Percentiles rank a stretch among this genome's conserved stretches.
Evolutionary conservation across 805 yeast species (phyloP).

Genomic region (Yarrowia sp.): DNA sequence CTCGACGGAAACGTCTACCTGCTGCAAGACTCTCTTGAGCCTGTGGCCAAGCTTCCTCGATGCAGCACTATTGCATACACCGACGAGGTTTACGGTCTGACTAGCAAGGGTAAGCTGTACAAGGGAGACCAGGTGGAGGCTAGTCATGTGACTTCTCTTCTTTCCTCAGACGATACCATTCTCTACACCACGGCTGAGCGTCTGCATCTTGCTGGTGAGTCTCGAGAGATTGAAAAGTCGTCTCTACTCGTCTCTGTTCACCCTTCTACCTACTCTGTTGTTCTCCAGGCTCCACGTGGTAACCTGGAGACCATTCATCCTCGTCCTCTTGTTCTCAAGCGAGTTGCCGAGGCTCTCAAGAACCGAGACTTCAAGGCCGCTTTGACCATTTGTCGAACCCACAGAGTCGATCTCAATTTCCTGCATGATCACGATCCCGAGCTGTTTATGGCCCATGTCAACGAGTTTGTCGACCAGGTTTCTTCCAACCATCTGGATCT

Average conservation of each 20-base stretch:
- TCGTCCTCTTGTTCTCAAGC: constrained; percentile 82
- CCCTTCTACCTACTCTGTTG: constrained; percentile 78
- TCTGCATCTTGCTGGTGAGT: constrained; percentile 79
- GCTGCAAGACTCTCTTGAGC: background rate
- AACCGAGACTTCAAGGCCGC: constrained; percentile 63
- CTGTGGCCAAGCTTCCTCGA: constrained; percentile 59
- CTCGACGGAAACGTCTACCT: constrained; percentile 6
- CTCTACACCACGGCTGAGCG: constrained; percentile 87
- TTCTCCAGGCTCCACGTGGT: constrained; percentile 93
- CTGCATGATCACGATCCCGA: constrained; percentile 82
- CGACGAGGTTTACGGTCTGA: constrained; percentile 60
- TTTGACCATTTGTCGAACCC: constrained; percentile 77
- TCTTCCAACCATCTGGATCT: constrained; percentile 75
- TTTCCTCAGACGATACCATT: constrained; percentile 65
- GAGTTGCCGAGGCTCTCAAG: constrained; percentile 68
- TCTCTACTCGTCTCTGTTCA: constrained; percentile 76
- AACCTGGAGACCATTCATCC: constrained; percentile 93
- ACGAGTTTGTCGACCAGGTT: constrained; percentile 65
- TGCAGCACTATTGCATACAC: constrained; percentile 47
- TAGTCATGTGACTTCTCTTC: constrained; percentile 76
- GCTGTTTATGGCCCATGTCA: constrained; percentile 60
- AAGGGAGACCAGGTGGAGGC: constrained; percentile 58
- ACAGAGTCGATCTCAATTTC: constrained; percentile 86
- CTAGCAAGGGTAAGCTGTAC: constrained; percentile 70
- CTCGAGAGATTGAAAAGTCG: constrained; percentile 87